A percentile compares a stretch with the other conserved stretches of the same genome.
phyloP scores from a whole-genome alignment of 768 basidiomycete species.

The Rhodotorula babjevae region DNA sequence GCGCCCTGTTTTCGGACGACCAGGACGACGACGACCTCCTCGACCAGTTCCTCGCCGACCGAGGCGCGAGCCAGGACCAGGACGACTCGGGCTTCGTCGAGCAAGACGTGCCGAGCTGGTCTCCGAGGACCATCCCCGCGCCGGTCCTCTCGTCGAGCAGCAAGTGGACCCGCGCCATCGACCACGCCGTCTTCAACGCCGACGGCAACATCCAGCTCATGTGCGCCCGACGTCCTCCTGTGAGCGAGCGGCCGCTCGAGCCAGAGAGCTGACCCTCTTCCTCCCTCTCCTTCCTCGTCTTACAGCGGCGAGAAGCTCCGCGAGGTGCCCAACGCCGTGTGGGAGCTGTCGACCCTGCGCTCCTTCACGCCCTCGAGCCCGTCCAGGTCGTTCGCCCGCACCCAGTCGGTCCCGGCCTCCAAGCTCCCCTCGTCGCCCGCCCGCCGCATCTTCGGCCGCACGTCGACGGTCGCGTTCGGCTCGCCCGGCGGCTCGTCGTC shows the following conservation, averaged over 20 bases:
- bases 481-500: background rate
- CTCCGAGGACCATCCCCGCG: background rate
- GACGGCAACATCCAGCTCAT: conserved; percentile 14
- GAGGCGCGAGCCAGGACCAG: background rate
- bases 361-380: background rate
- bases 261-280: too few relatives aligned
- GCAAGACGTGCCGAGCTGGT: background rate
- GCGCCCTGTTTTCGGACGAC: background rate
- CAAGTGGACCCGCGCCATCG: conserved; percentile 8
- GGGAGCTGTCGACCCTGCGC: conserved; percentile 15
- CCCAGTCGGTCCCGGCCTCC: background rate
- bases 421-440: background rate
- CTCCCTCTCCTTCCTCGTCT: background rate
- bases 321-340: conserved; percentile 15
- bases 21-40: conserved; percentile 8
- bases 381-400: background rate
- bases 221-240: background rate
- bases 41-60: background rate
- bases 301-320: conserved; percentile 5
- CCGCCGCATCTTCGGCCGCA: background rate
- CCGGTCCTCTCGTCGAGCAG: background rate
- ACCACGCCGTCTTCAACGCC: conserved; percentile 4
- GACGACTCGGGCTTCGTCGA: background rate
- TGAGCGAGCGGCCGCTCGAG: too few relatives aligned
- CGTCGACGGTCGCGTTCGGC: conserved; percentile 3